Evolutionary conservation across 1,284 basidiomycete genomes (phyloP).

Genomic region (Butyriboletus appendiculatus): DNA sequence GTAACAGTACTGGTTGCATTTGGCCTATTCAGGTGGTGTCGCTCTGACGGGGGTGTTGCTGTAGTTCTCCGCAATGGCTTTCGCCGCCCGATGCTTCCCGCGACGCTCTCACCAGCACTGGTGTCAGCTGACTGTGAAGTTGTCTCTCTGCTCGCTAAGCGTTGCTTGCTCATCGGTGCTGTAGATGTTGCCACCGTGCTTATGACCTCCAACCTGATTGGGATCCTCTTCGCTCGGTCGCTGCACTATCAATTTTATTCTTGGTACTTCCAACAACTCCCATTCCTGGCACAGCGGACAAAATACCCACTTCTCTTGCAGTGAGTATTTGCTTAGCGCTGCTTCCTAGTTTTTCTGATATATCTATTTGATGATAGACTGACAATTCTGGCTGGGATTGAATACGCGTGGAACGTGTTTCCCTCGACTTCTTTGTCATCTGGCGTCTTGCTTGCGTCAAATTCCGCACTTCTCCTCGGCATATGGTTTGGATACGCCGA

Average conservation of each 20-base stretch:
- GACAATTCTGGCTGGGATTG: constrained; percentile 60
- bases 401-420: constrained; percentile 88
- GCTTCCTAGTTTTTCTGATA: not conserved
- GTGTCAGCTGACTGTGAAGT: constrained; percentile 63
- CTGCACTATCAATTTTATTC: constrained; percentile 99
- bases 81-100: constrained; percentile 49
- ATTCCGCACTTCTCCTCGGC: constrained; percentile 62
- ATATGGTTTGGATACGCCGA: constrained; percentile 59
- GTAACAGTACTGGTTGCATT: constrained; percentile 61
- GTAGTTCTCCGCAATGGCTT: constrained; percentile 58
- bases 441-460: constrained; percentile 55
- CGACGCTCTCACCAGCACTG: constrained; percentile 44
- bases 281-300: constrained; percentile 80
- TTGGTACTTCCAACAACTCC: constrained; percentile 96
- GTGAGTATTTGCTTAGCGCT: constrained; percentile 44
- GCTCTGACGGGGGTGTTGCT: constrained; percentile 61
- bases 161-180: constrained; percentile 10
- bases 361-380: constrained; percentile 47
- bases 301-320: constrained; percentile 60
- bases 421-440: constrained; percentile 82
- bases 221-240: constrained; percentile 91
- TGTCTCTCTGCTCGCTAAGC: constrained; percentile 1
- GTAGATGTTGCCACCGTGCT: constrained; percentile 81
- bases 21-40: constrained; percentile 74
- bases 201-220: constrained; percentile 92